Evolutionary conservation across 805 yeast species (phyloP).

Genomic region (Candida namnaoensis): DNA sequence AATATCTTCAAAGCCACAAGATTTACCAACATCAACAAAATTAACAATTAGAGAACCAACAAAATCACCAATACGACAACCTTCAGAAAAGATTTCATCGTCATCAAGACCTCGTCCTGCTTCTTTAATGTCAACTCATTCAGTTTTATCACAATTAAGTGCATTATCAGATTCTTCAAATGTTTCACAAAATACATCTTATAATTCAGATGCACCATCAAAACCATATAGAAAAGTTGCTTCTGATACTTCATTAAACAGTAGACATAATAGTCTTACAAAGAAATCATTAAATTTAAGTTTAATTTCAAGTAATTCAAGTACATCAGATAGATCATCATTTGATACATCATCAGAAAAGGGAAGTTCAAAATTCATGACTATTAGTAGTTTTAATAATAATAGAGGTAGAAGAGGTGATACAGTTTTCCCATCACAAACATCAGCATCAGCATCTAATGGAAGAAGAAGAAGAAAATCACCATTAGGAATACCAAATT

Average conservation of each 20-base stretch:
- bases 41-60: constrained; percentile 21
- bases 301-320: constrained; percentile 27
- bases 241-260: constrained; percentile 15
- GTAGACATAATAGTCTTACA: constrained; percentile 6
- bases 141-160: constrained; percentile 36
- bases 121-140: constrained; percentile 43
- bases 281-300: constrained; percentile 22
- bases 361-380: not conserved
- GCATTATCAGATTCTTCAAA: constrained; percentile 42
- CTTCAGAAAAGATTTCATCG: not conserved
- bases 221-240: constrained; percentile 10
- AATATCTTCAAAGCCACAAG: too few species aligned
- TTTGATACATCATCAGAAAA: constrained; percentile 25
- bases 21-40: constrained; percentile 11
- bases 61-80: constrained; percentile 13
- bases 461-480: constrained; percentile 16
- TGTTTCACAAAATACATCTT: constrained; percentile 8
- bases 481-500: constrained; percentile 13
- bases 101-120: constrained; percentile 30
- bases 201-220: not conserved
- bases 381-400: not conserved
- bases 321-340: constrained; percentile 28
- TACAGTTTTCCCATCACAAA: constrained; percentile 9
- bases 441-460: not conserved
- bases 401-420: constrained; percentile 9